These are phyloP conservation scores for Nakazawaea sp. DNA, from an alignment of 805 yeast species.

Conservation along the genomic window DNA sequence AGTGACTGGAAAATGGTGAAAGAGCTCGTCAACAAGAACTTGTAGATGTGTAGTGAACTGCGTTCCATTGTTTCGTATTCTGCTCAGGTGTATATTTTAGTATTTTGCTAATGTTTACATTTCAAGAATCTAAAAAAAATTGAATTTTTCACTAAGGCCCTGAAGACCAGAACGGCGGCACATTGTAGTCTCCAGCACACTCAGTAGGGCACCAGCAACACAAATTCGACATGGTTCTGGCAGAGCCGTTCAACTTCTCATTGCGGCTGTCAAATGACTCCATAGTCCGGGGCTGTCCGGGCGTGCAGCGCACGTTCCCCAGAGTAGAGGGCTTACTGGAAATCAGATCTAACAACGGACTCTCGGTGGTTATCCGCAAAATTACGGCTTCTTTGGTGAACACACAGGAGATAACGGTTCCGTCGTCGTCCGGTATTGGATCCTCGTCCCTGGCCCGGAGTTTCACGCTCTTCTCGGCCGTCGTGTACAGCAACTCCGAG, in stretches of 20 bases:
- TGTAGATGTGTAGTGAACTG: too few relatives aligned
- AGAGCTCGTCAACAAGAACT: slow-evolving; percentile 45
- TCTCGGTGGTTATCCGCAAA: slow-evolving; percentile 38
- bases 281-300: slow-evolving; percentile 63
- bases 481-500: slow-evolving; percentile 29
- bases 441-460: slow-evolving; percentile 27
- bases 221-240: neutral
- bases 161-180: too few relatives aligned
- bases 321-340: slow-evolving; percentile 52
- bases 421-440: slow-evolving; percentile 27
- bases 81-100: too few relatives aligned
- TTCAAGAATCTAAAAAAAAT: too few relatives aligned
- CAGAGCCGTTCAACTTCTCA: neutral
- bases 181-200: too few relatives aligned
- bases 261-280: slow-evolving; percentile 31
- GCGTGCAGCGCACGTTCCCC: slow-evolving; percentile 55
- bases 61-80: too few relatives aligned
- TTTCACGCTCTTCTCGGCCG: slow-evolving; percentile 28
- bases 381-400: slow-evolving; percentile 44
- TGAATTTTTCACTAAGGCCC: too few relatives aligned
- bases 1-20: slow-evolving; percentile 53
- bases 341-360: slow-evolving; percentile 42
- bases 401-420: slow-evolving; percentile 37
- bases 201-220: too few relatives aligned
- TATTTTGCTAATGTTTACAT: too few relatives aligned